Percentiles rank a stretch among this genome's conserved stretches.
Conservation (phyloP, 78 protist species). For the Isochrysis galbana region DNA sequence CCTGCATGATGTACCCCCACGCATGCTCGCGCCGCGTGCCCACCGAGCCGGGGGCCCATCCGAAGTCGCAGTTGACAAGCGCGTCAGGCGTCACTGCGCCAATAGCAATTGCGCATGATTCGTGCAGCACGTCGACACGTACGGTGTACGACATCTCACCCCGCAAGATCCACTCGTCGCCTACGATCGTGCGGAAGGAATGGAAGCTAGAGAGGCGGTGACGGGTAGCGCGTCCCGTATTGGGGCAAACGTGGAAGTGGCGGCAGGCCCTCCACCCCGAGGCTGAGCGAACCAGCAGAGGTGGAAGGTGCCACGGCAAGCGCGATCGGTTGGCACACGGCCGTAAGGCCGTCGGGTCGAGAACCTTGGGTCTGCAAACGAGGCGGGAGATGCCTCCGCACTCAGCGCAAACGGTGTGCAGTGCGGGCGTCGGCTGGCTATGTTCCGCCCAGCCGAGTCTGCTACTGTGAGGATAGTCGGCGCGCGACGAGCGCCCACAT, state of each 20-base stretch:
- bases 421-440: background rate
- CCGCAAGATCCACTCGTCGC: background rate
- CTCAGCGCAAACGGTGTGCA: background rate
- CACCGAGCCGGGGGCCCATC: background rate
- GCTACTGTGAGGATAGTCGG: background rate
- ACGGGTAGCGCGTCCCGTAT: background rate
- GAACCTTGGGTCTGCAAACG: background rate
- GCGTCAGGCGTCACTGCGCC: background rate
- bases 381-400: background rate
- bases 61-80: background rate
- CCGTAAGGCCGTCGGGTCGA: background rate
- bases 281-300: background rate
- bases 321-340: no score
- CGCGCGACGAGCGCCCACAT: background rate
- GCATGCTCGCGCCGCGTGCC: background rate
- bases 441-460: background rate
- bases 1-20: background rate
- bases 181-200: background rate
- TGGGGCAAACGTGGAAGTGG: background rate
- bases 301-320: background rate
- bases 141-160: background rate
- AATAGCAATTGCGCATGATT: background rate
- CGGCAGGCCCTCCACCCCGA: background rate
- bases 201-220: background rate
- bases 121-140: background rate